Conservation (phyloP, 129 eudicot genomes). For the Chrysanthemum seticuspe region DNA sequence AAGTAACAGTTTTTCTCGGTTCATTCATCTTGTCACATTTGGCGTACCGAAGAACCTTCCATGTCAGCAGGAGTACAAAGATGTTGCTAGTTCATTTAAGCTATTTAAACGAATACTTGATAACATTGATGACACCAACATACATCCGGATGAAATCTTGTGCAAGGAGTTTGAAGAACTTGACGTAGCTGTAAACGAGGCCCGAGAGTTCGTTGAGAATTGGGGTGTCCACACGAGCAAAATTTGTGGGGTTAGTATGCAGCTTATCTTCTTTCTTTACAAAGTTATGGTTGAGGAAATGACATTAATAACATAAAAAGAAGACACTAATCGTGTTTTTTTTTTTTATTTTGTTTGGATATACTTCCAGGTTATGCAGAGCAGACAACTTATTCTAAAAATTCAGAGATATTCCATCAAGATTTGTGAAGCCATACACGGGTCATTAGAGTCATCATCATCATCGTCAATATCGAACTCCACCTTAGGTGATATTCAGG, state of each 20-base stretch:
- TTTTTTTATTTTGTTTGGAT: conserved; percentile 9
- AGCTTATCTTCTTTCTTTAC: conserved; percentile 35
- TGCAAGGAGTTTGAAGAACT: conserved; percentile 74
- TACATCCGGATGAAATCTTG: conserved; percentile 45
- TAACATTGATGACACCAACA: conserved; percentile 45
- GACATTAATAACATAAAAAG: neutral
- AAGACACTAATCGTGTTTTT: neutral
- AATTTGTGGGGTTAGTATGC: conserved; percentile 49
- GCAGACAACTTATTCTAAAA: conserved; percentile 48
- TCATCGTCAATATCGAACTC: conserved; percentile 39
- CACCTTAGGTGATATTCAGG: conserved; percentile 55
- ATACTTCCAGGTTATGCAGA: conserved; percentile 54
- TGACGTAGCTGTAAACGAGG: conserved; percentile 80
- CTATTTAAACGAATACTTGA: conserved; percentile 75
- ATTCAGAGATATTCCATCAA: conserved; percentile 55
- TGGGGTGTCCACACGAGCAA: conserved; percentile 86
- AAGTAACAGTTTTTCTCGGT: conserved; percentile 83
- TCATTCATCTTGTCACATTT: conserved; percentile 81
- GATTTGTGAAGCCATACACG: conserved; percentile 47
- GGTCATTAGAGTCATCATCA: conserved; percentile 36
- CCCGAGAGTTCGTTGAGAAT: conserved; percentile 80
- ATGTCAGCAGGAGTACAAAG: conserved; percentile 52
- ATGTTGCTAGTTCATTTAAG: conserved; percentile 56
- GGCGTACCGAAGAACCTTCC: conserved; percentile 59
- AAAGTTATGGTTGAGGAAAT: neutral